Percentiles rank a stretch among this genome's conserved stretches.
phyloP scores from a whole-genome alignment of 371 early-diverging fungal species.

The Mucor circinelloides region DNA sequence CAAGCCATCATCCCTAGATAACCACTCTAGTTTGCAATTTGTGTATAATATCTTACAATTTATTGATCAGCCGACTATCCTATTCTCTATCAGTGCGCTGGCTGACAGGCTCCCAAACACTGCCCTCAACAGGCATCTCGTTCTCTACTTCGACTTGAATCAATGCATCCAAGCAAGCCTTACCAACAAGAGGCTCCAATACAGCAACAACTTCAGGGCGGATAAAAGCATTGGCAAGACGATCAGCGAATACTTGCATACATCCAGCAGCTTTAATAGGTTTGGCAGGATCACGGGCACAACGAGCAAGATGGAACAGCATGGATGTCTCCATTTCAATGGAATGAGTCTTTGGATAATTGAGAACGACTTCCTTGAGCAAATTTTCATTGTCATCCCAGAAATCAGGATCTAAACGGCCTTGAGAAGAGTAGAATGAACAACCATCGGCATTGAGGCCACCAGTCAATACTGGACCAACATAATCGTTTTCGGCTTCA shows the following conservation, averaged over 20 bases:
- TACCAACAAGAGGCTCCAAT: constrained; percentile 68
- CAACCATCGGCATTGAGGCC: constrained; percentile 88
- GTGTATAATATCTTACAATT: neutral
- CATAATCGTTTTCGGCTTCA: constrained; percentile 25
- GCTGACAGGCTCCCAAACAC: constrained; percentile 61
- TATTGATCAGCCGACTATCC: neutral
- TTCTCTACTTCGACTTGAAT: constrained; percentile 47
- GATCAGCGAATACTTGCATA: constrained; percentile 87
- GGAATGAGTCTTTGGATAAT: constrained; percentile 67
- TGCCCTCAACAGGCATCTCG: constrained; percentile 55
- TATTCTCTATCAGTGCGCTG: neutral
- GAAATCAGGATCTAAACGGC: constrained; percentile 76
- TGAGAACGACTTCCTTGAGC: constrained; percentile 49
- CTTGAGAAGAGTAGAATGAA: constrained; percentile 93
- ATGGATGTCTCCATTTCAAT: constrained; percentile 94
- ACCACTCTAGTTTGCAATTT: neutral
- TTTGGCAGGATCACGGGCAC: constrained; percentile 38
- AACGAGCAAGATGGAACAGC: constrained; percentile 82
- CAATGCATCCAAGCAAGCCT: constrained; percentile 78
- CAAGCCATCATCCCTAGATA: neutral
- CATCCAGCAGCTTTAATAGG: constrained; percentile 80
- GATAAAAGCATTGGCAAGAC: constrained; percentile 75
- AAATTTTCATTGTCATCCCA: constrained; percentile 77
- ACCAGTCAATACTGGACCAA: constrained; percentile 60
- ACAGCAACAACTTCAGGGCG: constrained; percentile 60